Base-by-base conservation (phyloP, 495 filamentous ascomycete species). In the Penicillium psychrofluorescens region DNA sequence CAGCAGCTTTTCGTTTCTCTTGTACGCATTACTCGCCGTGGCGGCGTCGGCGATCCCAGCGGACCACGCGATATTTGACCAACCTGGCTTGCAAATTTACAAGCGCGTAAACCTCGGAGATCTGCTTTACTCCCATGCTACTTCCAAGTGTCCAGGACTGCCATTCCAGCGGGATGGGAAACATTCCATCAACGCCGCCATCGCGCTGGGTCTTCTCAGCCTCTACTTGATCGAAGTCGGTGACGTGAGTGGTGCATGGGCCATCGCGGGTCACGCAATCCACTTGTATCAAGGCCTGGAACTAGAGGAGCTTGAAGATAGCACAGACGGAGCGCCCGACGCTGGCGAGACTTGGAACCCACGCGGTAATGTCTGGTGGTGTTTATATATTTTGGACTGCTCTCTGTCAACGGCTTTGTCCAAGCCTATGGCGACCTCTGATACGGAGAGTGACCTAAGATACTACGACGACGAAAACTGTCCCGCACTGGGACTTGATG, bases 301-400 rank as follows among this genome's bases (percentile, higher is more conserved):
- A 27, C 13, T 54, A 1, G 40, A 50, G 4, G 22, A 22, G 22
- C 22, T 22, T 6, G 22, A 22, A 6, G 22, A 22, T 22, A 22
- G 22, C 22, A 4, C 22, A 22, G 22, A 22, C 4, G 22, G 22
- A 22, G 22, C 22, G 22, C 22, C 22, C 22, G 22, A 22, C 22
- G 4, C 6, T 4, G 22, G 22, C 22, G 22, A 22, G 22, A 22
- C 22, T 6, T 22, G 22, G 22, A 22, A 22, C 22, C 22, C 22
- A 22, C 49, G 34, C 11, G 44, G 37, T 15, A 46, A 51, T 13
- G 22, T 54, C 32, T 54, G 51, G 51, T 50, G 51, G 48, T 54
- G 51, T 11, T 30, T 54, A 22, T 54, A 54, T 22, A 46, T 54
- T 13, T 28, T 50, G 29, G 51, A 54, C 35, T 48, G 51, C 14